Conservation (phyloP, 2,329 filamentous ascomycete species). For the Xylaria sp. region DNA sequence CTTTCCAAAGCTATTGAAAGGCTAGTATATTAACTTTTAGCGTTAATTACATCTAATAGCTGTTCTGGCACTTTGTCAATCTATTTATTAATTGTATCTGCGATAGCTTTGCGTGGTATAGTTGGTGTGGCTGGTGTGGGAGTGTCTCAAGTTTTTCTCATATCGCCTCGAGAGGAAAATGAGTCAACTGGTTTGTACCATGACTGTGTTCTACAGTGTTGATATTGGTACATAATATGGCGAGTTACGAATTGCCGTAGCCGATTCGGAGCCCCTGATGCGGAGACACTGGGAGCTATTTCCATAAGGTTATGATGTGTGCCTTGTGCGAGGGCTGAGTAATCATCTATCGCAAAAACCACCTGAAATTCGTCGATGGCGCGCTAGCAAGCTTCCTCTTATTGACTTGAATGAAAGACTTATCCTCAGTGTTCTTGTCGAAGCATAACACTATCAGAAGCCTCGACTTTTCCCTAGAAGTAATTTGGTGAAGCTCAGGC, state of each 20-base stretch:
- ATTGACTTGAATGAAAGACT: background rate
- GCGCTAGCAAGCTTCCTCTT: background rate
- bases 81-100: too few species aligned
- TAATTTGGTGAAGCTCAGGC: background rate
- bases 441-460: background rate
- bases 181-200: background rate
- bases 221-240: constrained; percentile 15
- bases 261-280: constrained; percentile 23
- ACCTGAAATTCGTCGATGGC: background rate
- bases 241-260: constrained; percentile 9
- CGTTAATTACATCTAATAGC: too few species aligned
- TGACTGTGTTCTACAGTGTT: background rate
- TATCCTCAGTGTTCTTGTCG: background rate
- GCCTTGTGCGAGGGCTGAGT: constrained; percentile 6
- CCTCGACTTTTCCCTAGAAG: background rate
- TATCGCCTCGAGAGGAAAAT: background rate
- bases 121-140: too few species aligned
- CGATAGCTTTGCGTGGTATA: too few species aligned
- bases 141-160: too few species aligned
- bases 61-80: too few species aligned
- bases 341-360: background rate
- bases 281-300: background rate
- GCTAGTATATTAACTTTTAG: too few species aligned
- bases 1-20: too few species aligned
- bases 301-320: background rate